Evolutionary conservation across 768 basidiomycete species (phyloP), one percentile per base, ranked within the genome.

Genomic region (Boletus sp.): DNA sequence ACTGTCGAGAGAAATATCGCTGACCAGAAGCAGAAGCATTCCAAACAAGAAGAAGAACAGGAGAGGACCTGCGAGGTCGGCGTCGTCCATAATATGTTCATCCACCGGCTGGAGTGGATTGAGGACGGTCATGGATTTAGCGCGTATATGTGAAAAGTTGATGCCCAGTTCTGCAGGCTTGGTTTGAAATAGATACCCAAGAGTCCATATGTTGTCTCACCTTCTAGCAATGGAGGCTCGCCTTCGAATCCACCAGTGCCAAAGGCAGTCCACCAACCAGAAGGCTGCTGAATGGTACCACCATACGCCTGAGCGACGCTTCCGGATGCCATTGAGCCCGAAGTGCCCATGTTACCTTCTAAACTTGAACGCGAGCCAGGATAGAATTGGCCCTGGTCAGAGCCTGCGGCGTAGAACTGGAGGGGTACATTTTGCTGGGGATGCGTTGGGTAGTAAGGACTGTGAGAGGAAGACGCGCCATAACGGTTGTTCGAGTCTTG

Each of bases 41-140:
- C 88, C 97, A 70, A 98, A 98, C 63, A 91, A 91, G 70, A 98
- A 92, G 67, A 88, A 88, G 75, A 98, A 98, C 6, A 98, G 83
- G 43, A 98, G 82, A 9, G 97, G 97, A 0, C 97, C 97, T 9
- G 96, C 94, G 30, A 99, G 80, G 74, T 99, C 97, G 21, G 96
- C 95, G 64, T 99, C 97, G 71, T 99, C 97, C 97, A 99, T 99
- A 55, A 99, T 98, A 54, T 82, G 87, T 58, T 88, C 90, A 57
- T 97, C 88, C 32, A 95, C 83, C 47, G 77, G 78, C 54, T 83
- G 80, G 21, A 98, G 75, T 4, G 97, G 97, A 65, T 99, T 98
- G 47, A 99, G 83, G 8, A 98, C 97, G 0, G 97, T 94, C 72
- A 95, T 73, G 23, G 94, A 91, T 76, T 98, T 99, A 53, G 83